Evolutionary conservation across 1,284 basidiomycete species (phyloP), one percentile per base, ranked within the genome.

Genomic region (Leccinum griseonigrum): DNA sequence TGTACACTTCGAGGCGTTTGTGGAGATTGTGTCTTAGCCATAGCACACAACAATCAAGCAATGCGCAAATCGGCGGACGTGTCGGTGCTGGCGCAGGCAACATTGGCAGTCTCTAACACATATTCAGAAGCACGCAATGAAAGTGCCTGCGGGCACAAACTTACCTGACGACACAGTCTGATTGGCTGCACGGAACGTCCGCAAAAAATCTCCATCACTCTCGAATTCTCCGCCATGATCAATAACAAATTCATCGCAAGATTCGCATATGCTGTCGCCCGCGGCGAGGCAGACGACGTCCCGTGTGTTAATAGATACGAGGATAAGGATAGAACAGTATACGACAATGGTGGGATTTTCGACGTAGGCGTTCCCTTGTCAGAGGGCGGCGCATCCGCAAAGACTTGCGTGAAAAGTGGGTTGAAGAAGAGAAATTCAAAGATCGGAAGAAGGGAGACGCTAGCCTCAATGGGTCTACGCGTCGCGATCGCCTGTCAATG

Each of bases 21-120:
- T 87, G 85, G 43, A 90, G 71, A 67, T 87, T 88, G 66, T 90
- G 87, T 22, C 85, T 81, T 29, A 88, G 69, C 85, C 85, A 89
- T n/a, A 89, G 74, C 8, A 86, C 77, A 67, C 84, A 86, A 60
- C 83, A 87, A 69, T 89, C 87, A 22, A 89, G 67, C 18, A 89
- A 56, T 3, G 85, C 81, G 65, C 84, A 84, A 26, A 87, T 64
- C 1, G 81, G 78, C 0, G 83, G 76, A 52, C 80, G 74, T 8
- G 77, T 71, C 7, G 75, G 60, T 2, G 68, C 68, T 3, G 77
- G 70, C 6, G 71, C 59, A 1, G 85, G 79, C 40, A 88, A 73
- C n/a, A 77, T 66, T 7, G 87, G 87, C 22, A 80, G 61, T 63
- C 83, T 79, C 84, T 86, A 13, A 6, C 13, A 13, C 11, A 46